phyloP scores from a whole-genome alignment of 2,329 filamentous ascomycete species.

The Talaromyces sp. region DNA sequence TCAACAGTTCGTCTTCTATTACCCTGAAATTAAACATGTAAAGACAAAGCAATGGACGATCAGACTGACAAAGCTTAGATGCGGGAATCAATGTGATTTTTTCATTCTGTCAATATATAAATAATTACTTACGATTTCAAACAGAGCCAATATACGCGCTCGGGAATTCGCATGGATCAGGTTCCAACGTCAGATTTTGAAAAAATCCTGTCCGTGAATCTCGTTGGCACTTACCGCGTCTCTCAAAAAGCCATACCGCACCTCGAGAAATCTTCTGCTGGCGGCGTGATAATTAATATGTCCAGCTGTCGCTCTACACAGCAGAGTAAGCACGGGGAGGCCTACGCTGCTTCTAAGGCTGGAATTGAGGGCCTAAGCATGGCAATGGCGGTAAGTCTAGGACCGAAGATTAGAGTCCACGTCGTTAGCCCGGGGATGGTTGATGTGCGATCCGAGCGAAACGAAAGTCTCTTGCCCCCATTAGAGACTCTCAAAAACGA shows the following conservation, averaged over 20 bases:
- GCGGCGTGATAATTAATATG: not conserved
- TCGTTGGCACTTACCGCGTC: not conserved
- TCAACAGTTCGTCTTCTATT: not conserved
- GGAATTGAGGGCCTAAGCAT: not conserved
- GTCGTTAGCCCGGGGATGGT: not conserved
- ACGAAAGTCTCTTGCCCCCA: not conserved
- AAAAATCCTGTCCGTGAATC: not conserved
- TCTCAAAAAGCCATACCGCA: not conserved
- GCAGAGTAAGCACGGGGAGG: not conserved
- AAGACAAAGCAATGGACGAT: not conserved
- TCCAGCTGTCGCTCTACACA: slow-evolving; percentile 4
- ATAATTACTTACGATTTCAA: not conserved
- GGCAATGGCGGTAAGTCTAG: not conserved
- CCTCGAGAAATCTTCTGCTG: not conserved
- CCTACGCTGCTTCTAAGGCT: not conserved
- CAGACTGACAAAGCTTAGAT: not conserved
- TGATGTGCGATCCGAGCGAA: not conserved
- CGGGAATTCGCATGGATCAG: not conserved
- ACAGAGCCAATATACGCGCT: slow-evolving; percentile 2
- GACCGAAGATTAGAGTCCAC: slow-evolving; percentile 2
- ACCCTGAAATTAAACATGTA: too few species aligned
- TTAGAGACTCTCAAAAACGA: not conserved
- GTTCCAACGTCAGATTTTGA: slow-evolving; percentile 2
- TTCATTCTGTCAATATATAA: not conserved
- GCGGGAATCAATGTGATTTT: not conserved